phyloP scores from a whole-genome alignment of 768 basidiomycete genomes.

The Mrakia blollopis region DNA sequence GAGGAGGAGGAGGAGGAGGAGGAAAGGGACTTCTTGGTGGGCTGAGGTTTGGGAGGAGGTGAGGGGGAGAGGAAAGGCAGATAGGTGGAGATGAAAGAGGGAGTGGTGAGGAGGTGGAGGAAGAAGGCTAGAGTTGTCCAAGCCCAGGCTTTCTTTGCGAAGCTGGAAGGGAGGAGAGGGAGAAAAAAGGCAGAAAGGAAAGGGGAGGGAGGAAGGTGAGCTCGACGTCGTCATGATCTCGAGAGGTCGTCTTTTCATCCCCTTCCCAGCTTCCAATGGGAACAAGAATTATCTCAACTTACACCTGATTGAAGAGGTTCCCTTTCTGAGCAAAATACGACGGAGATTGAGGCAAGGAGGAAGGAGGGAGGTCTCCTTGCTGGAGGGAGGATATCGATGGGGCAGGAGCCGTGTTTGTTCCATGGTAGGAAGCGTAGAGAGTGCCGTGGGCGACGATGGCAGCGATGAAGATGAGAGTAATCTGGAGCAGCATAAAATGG shows the following conservation, averaged over 20 bases:
- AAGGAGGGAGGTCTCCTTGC: constrained; percentile 16
- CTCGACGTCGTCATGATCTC: not conserved
- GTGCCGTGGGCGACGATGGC: constrained; percentile 12
- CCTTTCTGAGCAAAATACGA: constrained; percentile 30
- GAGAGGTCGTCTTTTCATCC: not conserved
- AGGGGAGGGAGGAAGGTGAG: not conserved
- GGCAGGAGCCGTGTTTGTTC: not conserved
- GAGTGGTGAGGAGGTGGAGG: constrained; percentile 17
- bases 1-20: not conserved
- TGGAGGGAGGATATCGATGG: constrained; percentile 6
- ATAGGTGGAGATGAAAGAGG: not conserved
- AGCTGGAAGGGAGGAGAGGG: not conserved
- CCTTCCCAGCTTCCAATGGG: not conserved
- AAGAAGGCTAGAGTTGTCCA: constrained; percentile 30
- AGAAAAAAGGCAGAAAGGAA: not conserved
- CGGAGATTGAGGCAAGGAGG: not conserved
- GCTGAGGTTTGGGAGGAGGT: constrained; percentile 4
- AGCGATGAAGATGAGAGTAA: constrained; percentile 4
- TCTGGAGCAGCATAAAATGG: not conserved
- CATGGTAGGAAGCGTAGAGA: not conserved
- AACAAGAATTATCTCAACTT: not conserved
- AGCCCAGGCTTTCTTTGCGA: constrained; percentile 32
- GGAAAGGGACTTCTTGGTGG: not conserved
- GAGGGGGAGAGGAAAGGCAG: not conserved
- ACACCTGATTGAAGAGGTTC: constrained; percentile 29